Percentiles rank a stretch among this genome's conserved stretches.
Conservation (phyloP, 768 basidiomycete species). For the Termitomyces sp. region DNA sequence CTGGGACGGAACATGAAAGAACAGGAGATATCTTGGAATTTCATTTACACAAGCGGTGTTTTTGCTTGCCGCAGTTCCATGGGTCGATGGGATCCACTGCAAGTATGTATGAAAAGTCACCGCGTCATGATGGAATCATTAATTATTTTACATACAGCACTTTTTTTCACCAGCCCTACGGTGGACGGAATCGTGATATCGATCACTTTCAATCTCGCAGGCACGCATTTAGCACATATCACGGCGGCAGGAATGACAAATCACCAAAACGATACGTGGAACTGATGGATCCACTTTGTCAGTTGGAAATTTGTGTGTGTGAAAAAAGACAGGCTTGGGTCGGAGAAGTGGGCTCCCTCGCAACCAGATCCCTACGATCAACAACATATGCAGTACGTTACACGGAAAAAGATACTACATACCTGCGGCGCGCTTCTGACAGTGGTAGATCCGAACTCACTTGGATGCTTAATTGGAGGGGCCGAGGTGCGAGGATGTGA, state of each 20-base stretch:
- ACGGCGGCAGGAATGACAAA: neutral
- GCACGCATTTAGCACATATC: neutral
- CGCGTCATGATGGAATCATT: neutral
- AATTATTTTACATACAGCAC: neutral
- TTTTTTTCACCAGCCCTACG: neutral
- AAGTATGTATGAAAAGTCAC: neutral
- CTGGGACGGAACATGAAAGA: neutral
- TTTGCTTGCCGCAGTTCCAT: neutral
- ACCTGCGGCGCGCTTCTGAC: too few species aligned
- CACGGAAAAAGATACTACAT: too few species aligned
- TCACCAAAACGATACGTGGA: neutral
- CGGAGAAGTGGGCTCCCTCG: too few species aligned
- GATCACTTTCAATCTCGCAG: neutral
- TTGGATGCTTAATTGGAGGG: too few species aligned
- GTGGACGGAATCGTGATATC: neutral
- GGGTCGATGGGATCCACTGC: too few species aligned
- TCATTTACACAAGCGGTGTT: neutral
- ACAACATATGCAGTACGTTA: neutral
- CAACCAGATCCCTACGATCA: too few species aligned
- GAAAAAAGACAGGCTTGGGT: too few species aligned
- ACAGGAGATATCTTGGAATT: neutral
- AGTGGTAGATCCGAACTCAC: too few species aligned
- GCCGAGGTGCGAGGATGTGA: too few species aligned
- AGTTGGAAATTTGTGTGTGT: too few species aligned
- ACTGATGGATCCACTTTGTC: too few species aligned